phyloP scores from a whole-genome alignment of 768 basidiomycete genomes.

The Lentinula guzmanii region DNA sequence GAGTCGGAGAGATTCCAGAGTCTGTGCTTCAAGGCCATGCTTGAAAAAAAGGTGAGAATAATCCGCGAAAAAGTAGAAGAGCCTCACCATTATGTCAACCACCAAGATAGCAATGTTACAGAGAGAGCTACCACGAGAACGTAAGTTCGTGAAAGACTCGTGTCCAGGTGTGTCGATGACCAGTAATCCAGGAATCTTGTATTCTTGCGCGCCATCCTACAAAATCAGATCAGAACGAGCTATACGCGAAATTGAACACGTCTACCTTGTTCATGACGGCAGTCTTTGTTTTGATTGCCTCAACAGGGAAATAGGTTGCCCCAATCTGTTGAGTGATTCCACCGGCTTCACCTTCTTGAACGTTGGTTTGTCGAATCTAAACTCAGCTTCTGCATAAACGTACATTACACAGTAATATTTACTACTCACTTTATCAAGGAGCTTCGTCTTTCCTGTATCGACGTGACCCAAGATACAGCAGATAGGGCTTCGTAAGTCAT shows the following conservation, averaged over 20 bases:
- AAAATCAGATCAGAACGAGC: background rate
- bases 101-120: constrained; percentile 99
- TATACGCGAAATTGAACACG: constrained; percentile 5
- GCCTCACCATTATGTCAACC: constrained; percentile 89
- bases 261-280: constrained; percentile 82
- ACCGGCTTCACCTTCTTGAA: constrained; percentile 98
- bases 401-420: constrained; percentile 11
- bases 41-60: constrained; percentile 17
- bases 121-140: constrained; percentile 90
- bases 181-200: constrained; percentile 94
- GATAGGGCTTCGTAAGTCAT: constrained; percentile 91
- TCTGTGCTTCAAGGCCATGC: constrained; percentile 99
- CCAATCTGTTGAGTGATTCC: constrained; percentile 99
- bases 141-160: constrained; percentile 97
- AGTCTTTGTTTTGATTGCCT: constrained; percentile 92
- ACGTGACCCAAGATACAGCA: constrained; percentile 99
- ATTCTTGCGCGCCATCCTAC: constrained; percentile 78
- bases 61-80: background rate
- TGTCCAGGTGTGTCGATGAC: constrained; percentile 98
- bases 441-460: constrained; percentile 98
- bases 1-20: constrained; percentile 89
- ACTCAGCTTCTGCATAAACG: background rate
- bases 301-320: constrained; percentile 97
- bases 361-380: constrained; percentile 98
- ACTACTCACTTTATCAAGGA: constrained; percentile 79